A percentile compares a stretch with the other conserved stretches of the same genome.
Conservation (phyloP, 1,284 basidiomycete species). For the Gomphus bonarii region DNA sequence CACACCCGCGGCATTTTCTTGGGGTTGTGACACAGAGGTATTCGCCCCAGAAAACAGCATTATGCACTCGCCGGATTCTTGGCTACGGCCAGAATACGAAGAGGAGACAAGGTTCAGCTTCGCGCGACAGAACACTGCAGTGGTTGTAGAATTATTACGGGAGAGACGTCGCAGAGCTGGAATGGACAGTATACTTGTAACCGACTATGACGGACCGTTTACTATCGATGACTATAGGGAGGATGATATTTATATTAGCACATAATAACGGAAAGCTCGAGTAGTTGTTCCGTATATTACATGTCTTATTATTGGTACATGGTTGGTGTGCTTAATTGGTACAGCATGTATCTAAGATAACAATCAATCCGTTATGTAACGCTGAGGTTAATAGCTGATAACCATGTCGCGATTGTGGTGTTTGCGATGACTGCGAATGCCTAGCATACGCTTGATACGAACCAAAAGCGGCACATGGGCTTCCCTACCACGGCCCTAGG, state of each 20-base stretch:
- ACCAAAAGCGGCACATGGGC: conserved; percentile 16
- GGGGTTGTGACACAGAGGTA: too few relatives aligned
- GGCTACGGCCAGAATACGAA: background rate
- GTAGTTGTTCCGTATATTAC: too few relatives aligned
- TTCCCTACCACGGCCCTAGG: conserved; percentile 15
- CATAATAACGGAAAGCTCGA: too few relatives aligned
- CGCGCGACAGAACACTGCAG: background rate
- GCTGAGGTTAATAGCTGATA: too few relatives aligned
- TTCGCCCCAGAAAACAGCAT: too few relatives aligned
- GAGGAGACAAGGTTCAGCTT: background rate
- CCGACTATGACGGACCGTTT: background rate
- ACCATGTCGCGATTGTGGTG: too few relatives aligned
- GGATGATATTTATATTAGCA: too few relatives aligned
- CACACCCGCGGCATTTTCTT: background rate
- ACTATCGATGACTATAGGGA: too few relatives aligned
- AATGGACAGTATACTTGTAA: background rate
- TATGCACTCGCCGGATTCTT: background rate
- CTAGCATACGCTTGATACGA: conserved; percentile 14
- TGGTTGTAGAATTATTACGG: background rate
- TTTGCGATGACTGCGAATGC: conserved; percentile 14
- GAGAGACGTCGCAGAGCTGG: background rate
- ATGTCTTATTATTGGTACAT: too few relatives aligned
- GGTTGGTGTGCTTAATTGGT: too few relatives aligned
- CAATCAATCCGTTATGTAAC: too few relatives aligned
- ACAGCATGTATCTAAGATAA: too few relatives aligned